Percentiles rank a stretch among this genome's conserved stretches.
Evolutionary conservation across 345 rosid species (phyloP).

Genomic region (Cochlearia excelsa): DNA sequence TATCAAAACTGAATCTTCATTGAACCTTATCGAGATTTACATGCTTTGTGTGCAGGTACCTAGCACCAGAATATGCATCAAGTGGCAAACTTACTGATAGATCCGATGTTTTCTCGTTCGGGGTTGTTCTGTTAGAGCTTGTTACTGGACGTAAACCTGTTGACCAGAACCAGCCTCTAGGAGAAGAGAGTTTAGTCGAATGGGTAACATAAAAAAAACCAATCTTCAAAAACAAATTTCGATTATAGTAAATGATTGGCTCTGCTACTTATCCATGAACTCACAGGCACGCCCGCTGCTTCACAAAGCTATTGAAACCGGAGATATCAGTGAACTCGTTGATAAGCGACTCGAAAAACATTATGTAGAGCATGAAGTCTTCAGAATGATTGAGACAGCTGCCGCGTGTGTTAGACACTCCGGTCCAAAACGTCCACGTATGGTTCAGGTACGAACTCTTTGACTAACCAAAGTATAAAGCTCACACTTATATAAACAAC

Average conservation of each 20-base stretch:
- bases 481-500: not conserved
- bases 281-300: slow-evolving; percentile 83
- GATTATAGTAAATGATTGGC: slow-evolving; percentile 34
- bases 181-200: slow-evolving; percentile 97
- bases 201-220: slow-evolving; percentile 52
- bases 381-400: slow-evolving; percentile 86
- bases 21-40: slow-evolving; percentile 36
- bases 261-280: slow-evolving; percentile 42
- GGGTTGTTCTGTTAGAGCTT: slow-evolving; percentile 92
- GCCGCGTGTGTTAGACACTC: slow-evolving; percentile 93
- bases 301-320: slow-evolving; percentile 67
- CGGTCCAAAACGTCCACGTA: slow-evolving; percentile 86
- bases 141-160: slow-evolving; percentile 90
- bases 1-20: slow-evolving; percentile 1
- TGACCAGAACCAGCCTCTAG: slow-evolving; percentile 78
- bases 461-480: slow-evolving; percentile 2
- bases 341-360: slow-evolving; percentile 70
- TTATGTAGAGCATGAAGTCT: slow-evolving; percentile 70
- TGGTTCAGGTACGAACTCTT: slow-evolving; percentile 62
- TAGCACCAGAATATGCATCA: slow-evolving; percentile 96
- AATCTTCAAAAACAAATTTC: slow-evolving; percentile 13
- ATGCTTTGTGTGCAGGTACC: slow-evolving; percentile 52
- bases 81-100: slow-evolving; percentile 94
- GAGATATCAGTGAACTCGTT: slow-evolving; percentile 56
- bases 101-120: slow-evolving; percentile 94